Evolutionary conservation across 1,284 basidiomycete genomes (phyloP), one percentile per base, ranked within the genome.

Genomic region (Dichomitus squalens): DNA sequence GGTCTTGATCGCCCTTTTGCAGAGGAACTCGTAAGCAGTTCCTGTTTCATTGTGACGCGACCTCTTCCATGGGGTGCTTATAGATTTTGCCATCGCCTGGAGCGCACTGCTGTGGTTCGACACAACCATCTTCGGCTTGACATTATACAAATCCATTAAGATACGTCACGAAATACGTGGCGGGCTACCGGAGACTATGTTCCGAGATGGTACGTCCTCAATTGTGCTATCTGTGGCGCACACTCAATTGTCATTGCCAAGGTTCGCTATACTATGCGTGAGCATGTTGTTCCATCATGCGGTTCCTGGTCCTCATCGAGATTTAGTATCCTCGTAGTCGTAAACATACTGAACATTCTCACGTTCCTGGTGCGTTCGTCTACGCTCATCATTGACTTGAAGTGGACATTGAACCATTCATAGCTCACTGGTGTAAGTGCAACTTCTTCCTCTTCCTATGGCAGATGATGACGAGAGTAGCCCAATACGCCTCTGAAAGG

Each of bases 151-250:
- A 35, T 52, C 62, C 4, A 49, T 64, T 7, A 41, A 53, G n/a
- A 50, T 63, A 39, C 52, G 62, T 20, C 27, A 20, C 6, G 52
- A 56, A 39, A 25, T 55, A 44, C 18, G 49, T n/a, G 49, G 49
- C 14, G 54, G 59, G 11, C 18, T 65, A 36, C 44, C 61, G 8
- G 50, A 55, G 21, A 55, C 51, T 2, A 39, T 64, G 34, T 57
- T 64, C 6, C 55, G 64, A 40, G 64, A 65, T 27, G 61, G 64
- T 65, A 35, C 8, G 56, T 49, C 23, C 14, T 18, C 33, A 7
- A 27, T 11, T 4, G 3, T 11, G 18, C 25, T 12, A 8, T 9
- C 8, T 6, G 9, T 7, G n/a, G 7, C 25, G 2, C 4, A 7
- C 0, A 33, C n/a, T 44, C 7, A 34, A n/a, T n/a, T 33, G 6